Conservation (phyloP, 179 eudicot genomes). For the Gypsophila paniculata region DNA sequence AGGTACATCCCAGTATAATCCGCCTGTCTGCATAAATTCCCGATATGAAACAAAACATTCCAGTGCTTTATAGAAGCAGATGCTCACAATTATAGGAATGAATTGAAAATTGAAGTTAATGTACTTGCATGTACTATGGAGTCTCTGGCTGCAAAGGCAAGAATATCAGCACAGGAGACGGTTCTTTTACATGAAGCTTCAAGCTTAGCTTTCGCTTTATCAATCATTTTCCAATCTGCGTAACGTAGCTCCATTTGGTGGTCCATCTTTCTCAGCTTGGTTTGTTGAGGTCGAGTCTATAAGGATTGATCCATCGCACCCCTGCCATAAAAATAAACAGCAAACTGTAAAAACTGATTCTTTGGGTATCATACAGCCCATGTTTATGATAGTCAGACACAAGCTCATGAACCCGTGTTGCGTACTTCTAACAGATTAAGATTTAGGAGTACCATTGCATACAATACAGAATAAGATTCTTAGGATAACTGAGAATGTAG, state of each 20-base stretch:
- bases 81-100: not conserved
- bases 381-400: no score
- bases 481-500: not conserved
- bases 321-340: conserved; percentile 37
- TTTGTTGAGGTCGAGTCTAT: conserved; percentile 61
- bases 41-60: not conserved
- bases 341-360: not conserved
- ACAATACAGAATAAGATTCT: not conserved
- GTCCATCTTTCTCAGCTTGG: conserved; percentile 69
- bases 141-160: conserved; percentile 84
- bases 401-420: no score
- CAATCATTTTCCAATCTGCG: conserved; percentile 71
- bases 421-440: no score
- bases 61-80: not conserved
- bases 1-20: conserved; percentile 40
- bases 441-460: not conserved
- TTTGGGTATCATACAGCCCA: no score
- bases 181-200: conserved; percentile 50
- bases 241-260: conserved; percentile 49
- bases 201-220: conserved; percentile 55
- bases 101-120: not conserved
- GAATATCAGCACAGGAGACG: conserved; percentile 84
- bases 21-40: not conserved
- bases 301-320: conserved; percentile 80
- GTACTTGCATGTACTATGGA: conserved; percentile 46